Evolutionary conservation across 495 filamentous ascomycete genomes (phyloP).

Genomic region (Annulohypoxylon bovei): DNA sequence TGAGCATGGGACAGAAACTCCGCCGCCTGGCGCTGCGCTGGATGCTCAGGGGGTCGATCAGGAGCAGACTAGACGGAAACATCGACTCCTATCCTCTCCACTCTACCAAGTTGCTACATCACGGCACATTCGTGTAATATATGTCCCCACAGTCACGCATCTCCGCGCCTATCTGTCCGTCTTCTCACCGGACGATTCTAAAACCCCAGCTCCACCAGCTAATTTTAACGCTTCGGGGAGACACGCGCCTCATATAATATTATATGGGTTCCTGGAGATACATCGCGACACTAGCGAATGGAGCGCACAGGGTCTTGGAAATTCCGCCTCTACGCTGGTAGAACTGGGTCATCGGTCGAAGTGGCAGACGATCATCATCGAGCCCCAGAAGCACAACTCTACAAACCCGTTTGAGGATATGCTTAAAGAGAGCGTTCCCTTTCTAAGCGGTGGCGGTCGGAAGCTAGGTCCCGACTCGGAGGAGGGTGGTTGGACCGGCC

Average conservation of each 20-base stretch:
- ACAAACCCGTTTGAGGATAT: constrained; percentile 43
- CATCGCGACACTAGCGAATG: constrained; percentile 82
- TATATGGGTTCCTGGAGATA: constrained; percentile 72
- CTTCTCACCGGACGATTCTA: constrained; percentile 50
- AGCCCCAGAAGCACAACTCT: constrained; percentile 38
- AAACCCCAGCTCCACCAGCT: constrained; percentile 40
- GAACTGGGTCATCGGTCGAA: constrained; percentile 66
- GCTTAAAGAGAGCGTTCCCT: constrained; percentile 67
- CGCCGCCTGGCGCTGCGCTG: neutral
- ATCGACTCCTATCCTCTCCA: constrained; percentile 66
- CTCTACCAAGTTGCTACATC: constrained; percentile 74
- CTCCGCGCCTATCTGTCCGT: constrained; percentile 78
- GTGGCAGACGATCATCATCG: constrained; percentile 49
- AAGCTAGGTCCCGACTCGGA: constrained; percentile 56
- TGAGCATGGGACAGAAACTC: neutral
- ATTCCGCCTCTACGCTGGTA: constrained; percentile 72
- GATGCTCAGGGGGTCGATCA: constrained; percentile 1
- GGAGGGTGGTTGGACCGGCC: constrained; percentile 70
- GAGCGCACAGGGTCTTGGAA: constrained; percentile 82
- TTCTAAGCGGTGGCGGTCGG: constrained; percentile 69
- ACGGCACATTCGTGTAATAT: constrained; percentile 72
- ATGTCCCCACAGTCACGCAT: constrained; percentile 77
- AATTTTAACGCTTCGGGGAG: neutral
- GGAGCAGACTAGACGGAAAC: constrained; percentile 9
- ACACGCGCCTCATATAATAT: constrained; percentile 58